phyloP scores from a whole-genome alignment of 148 eudicot genomes.

The Vaccinium macrocarpon region DNA sequence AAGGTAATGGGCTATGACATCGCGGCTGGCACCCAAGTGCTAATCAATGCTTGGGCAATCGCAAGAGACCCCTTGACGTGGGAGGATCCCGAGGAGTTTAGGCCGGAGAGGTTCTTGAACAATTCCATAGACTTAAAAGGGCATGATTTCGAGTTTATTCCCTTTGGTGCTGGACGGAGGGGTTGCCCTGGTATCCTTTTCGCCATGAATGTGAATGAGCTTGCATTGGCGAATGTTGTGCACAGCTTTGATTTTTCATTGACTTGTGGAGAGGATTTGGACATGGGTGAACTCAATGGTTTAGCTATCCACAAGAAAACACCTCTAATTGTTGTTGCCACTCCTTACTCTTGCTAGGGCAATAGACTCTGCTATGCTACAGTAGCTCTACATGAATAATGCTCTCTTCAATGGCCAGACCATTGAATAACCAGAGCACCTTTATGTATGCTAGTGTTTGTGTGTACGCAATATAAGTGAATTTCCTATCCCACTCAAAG shows the following conservation, averaged over 20 bases:
- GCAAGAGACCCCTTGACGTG: slow-evolving; percentile 30
- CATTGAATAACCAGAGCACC: neutral
- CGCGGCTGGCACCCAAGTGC: slow-evolving; percentile 20
- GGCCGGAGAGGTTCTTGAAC: slow-evolving; percentile 43
- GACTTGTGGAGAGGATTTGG: neutral
- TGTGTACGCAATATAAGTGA: neutral
- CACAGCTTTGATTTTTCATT: neutral
- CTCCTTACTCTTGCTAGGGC: neutral
- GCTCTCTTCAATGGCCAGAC: neutral
- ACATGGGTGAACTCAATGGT: neutral
- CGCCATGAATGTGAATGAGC: neutral
- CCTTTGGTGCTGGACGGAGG: slow-evolving; percentile 25
- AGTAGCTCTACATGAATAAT: neutral
- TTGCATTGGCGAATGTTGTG: neutral
- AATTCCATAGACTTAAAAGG: slow-evolving; percentile 27
- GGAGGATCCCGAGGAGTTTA: slow-evolving; percentile 35
- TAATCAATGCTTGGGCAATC: slow-evolving; percentile 38
- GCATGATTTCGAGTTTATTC: slow-evolving; percentile 32
- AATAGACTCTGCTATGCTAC: neutral
- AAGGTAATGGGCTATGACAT: slow-evolving; percentile 36
- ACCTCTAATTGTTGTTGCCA: neutral
- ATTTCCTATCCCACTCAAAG: neutral
- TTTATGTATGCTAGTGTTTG: neutral
- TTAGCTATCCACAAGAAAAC: neutral
- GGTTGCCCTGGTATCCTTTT: neutral